Conservation (phyloP, 805 yeast genomes). For the Starmera caribaea region DNA sequence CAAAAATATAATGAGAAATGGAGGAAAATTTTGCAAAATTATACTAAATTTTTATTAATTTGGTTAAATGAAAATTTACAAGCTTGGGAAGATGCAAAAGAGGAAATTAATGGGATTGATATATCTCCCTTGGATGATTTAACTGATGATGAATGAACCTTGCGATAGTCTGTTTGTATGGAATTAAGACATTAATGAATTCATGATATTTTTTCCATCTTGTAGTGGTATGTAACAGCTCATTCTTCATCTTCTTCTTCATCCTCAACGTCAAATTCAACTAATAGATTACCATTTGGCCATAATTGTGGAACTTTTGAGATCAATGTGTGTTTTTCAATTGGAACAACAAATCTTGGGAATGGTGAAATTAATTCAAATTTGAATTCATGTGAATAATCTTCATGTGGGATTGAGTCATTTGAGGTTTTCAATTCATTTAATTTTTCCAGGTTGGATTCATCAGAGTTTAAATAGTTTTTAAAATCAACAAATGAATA, state of each 20-base stretch:
- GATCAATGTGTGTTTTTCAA: conserved; percentile 21
- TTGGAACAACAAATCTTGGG: conserved; percentile 44
- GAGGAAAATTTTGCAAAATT: conserved; percentile 19
- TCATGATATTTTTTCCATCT: too few species aligned
- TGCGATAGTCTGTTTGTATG: too few species aligned
- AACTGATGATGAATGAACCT: neutral
- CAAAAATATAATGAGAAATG: conserved; percentile 20
- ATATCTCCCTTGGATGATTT: neutral
- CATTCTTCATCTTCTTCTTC: conserved; percentile 21
- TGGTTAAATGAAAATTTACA: conserved; percentile 28
- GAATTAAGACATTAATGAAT: too few species aligned
- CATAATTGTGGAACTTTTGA: conserved; percentile 38
- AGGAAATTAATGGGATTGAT: conserved; percentile 11
- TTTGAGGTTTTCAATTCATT: conserved; percentile 1
- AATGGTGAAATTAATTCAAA: conserved; percentile 55
- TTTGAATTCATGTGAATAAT: conserved; percentile 32
- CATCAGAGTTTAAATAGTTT: conserved; percentile 14
- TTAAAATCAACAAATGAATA: conserved; percentile 40
- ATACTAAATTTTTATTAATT: conserved; percentile 22
- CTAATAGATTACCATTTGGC: conserved; percentile 64
- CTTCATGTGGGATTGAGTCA: conserved; percentile 6
- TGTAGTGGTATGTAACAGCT: neutral
- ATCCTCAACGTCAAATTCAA: conserved; percentile 29
- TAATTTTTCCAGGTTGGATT: conserved; percentile 4
- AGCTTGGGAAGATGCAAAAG: conserved; percentile 30